phyloP scores from a whole-genome alignment of 2,329 filamentous ascomycete species.

The Epicoccum nigrum region DNA sequence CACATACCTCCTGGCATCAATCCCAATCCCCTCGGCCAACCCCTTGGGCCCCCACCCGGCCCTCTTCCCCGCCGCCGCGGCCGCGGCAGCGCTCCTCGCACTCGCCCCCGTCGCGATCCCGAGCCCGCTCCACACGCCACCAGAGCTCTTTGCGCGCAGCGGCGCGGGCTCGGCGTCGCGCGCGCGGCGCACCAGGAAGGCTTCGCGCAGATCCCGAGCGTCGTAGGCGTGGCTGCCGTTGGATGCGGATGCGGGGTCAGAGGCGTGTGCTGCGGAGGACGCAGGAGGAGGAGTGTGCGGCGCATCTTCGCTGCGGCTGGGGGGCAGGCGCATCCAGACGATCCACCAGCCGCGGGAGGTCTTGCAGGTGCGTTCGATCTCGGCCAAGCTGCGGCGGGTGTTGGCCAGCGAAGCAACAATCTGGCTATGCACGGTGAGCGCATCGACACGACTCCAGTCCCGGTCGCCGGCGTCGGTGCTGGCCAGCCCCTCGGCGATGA shows the following conservation, averaged over 20 bases:
- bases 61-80: slow-evolving; percentile 43
- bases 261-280: background rate
- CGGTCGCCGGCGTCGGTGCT: slow-evolving; percentile 9
- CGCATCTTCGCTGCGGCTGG: slow-evolving; percentile 18
- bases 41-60: slow-evolving; percentile 63
- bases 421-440: slow-evolving; percentile 66
- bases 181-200: slow-evolving; percentile 51
- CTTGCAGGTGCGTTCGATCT: slow-evolving; percentile 67
- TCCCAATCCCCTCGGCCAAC: slow-evolving; percentile 74
- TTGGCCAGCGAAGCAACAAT: slow-evolving; percentile 63
- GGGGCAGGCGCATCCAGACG: slow-evolving; percentile 64
- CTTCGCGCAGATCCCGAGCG: slow-evolving; percentile 46
- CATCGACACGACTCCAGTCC: slow-evolving; percentile 62
- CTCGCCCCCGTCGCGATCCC: slow-evolving; percentile 22
- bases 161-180: slow-evolving; percentile 39
- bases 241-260: background rate
- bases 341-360: slow-evolving; percentile 71
- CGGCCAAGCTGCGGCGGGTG: slow-evolving; percentile 52
- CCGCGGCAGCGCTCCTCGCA: slow-evolving; percentile 29
- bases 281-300: background rate
- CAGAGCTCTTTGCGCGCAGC: slow-evolving; percentile 16
- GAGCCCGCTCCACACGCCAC: slow-evolving; percentile 42
- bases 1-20: slow-evolving; percentile 77
- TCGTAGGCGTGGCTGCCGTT: slow-evolving; percentile 22
- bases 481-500: slow-evolving; percentile 47